phyloP scores from a whole-genome alignment of 108 stramenopile genomes.

The Conticribra weissflogii region DNA sequence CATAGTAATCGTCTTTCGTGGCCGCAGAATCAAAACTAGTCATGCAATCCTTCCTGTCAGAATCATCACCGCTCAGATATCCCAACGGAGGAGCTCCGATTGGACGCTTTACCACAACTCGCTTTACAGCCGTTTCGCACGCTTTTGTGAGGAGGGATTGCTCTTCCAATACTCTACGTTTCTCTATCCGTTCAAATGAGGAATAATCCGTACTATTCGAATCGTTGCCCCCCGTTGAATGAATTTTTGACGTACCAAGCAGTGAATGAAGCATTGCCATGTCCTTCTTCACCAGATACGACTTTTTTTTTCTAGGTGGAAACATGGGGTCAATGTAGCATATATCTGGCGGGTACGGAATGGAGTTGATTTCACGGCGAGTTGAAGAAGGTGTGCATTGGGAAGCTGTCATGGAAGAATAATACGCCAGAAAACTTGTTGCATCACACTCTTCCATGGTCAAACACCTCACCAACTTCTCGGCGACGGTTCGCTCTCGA shows the following conservation, averaged over 20 bases:
- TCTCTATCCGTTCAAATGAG: too few relatives aligned
- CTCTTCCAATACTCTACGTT: conserved; percentile 44
- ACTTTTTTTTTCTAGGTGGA: conserved; percentile 71
- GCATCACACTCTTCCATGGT: conserved; percentile 62
- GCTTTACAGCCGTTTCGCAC: conserved; percentile 32
- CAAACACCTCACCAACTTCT: conserved; percentile 38
- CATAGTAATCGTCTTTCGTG: too few relatives aligned
- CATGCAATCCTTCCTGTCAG: neutral
- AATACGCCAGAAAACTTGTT: conserved; percentile 31
- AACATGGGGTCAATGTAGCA: conserved; percentile 92
- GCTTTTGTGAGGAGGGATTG: conserved; percentile 55
- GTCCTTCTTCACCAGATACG: conserved; percentile 79
- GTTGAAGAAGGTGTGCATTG: too few relatives aligned
- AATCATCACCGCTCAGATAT: neutral
- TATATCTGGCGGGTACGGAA: conserved; percentile 51
- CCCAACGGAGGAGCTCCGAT: conserved; percentile 69
- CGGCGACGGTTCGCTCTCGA: conserved; percentile 20
- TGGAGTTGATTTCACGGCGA: neutral
- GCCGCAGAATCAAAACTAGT: too few relatives aligned
- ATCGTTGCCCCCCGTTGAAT: too few relatives aligned
- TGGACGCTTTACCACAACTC: conserved; percentile 88
- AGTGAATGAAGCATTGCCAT: conserved; percentile 84
- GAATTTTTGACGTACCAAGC: conserved; percentile 58
- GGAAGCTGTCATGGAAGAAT: neutral
- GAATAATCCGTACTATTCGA: too few relatives aligned